These are phyloP conservation scores for Talaromyces sp. DNA, from an alignment of 2,329 filamentous ascomycete genomes.

Conservation along the genomic window DNA sequence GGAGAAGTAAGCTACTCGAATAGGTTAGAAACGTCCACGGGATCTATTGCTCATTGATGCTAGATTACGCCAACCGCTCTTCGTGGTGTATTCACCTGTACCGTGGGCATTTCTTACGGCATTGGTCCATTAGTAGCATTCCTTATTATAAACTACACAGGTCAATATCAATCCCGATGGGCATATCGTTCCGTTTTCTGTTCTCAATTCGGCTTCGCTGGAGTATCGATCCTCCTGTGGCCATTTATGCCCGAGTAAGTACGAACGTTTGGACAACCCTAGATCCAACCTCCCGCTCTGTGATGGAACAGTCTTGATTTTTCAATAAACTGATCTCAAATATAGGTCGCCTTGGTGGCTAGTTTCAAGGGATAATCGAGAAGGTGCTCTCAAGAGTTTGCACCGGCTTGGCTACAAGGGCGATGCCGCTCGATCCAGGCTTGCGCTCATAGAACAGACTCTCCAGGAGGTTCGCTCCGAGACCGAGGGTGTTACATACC, in stretches of 20 bases:
- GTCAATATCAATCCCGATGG: background rate
- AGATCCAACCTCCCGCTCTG: too few relatives aligned
- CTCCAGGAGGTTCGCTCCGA: constrained; percentile 22
- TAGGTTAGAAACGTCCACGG: background rate
- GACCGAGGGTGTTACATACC: constrained; percentile 37
- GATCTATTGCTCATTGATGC: background rate
- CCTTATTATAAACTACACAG: background rate
- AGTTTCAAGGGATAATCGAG: background rate
- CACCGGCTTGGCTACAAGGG: background rate
- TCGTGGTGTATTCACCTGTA: background rate
- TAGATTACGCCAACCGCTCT: background rate
- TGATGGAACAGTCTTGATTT: background rate
- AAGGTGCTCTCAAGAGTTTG: background rate
- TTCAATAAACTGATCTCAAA: too few relatives aligned
- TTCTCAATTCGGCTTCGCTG: background rate
- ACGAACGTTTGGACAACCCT: background rate
- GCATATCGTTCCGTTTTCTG: background rate
- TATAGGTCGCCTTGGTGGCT: background rate
- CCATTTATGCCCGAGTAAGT: background rate
- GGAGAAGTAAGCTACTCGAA: background rate
- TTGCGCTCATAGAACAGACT: background rate
- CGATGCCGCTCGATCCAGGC: background rate
- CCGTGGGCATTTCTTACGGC: background rate
- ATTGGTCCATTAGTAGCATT: background rate
- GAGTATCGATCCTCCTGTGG: background rate